Conservation (phyloP, 192 early-diverging fungal species). For the Podochytrium sp. region DNA sequence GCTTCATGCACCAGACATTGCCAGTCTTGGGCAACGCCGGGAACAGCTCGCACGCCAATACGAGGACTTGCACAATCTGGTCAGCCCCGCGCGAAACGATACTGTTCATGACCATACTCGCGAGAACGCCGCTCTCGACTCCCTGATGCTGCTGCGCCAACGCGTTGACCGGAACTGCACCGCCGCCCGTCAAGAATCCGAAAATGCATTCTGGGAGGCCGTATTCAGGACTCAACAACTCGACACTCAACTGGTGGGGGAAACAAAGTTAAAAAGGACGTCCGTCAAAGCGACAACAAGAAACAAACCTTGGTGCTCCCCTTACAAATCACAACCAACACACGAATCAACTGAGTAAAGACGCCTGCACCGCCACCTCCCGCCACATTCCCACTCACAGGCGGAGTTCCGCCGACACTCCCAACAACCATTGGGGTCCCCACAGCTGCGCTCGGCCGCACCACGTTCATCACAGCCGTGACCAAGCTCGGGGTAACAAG, state of each 20-base stretch:
- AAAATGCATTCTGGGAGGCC: not conserved
- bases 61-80: constrained; percentile 60
- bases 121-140: not conserved
- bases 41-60: constrained; percentile 59
- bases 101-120: constrained; percentile 1
- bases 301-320: constrained; percentile 23
- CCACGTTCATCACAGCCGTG: constrained; percentile 55
- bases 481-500: constrained; percentile 64
- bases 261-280: too few relatives aligned
- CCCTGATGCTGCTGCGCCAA: too few relatives aligned
- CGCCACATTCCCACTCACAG: not conserved
- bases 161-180: constrained; percentile 33
- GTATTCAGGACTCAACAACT: not conserved
- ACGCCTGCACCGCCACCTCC: not conserved
- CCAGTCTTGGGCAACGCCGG: constrained; percentile 60
- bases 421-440: not conserved
- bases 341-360: constrained; percentile 3
- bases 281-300: too few relatives aligned
- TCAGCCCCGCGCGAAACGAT: constrained; percentile 32
- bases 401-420: not conserved
- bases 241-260: not conserved
- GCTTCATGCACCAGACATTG: constrained; percentile 36
- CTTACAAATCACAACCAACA: constrained; percentile 22
- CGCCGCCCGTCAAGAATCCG: constrained; percentile 8
- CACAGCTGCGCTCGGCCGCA: constrained; percentile 32